Evolutionary conservation across 2,329 filamentous ascomycete genomes (phyloP), one percentile per base, ranked within the genome.

Genomic region (Aspergillus sp.): DNA sequence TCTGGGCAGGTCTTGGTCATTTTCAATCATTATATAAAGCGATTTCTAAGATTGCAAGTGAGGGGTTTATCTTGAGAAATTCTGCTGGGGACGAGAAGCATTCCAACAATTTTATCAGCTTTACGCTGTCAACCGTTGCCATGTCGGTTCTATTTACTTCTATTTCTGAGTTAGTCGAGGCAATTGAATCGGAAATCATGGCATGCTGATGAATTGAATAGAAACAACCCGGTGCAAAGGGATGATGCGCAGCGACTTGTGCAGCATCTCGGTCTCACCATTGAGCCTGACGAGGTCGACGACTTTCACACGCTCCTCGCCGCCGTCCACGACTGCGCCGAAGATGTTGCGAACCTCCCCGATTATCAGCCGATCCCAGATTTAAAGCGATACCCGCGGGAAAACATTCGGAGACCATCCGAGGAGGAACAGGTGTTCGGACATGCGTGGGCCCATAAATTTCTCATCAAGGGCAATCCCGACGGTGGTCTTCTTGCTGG

Each of bases 401-500:
- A 71, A 37, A 60, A 73, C 39, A 42, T 78, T 1, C 67, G 59
- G n/a, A 62, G 65, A 6, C 69, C 74, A 19, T 41, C 39, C 0
- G 45, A 51, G 11, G 59, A 63, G 28, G 73, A 72, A 34, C 71
- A 78, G 42, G 67, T 61, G 4, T 68, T 70, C 11, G 75, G 74
- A 0, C 62, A 71, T 47, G 75, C 74, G 0, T 78, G 75, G 75
- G 74, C 74, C 1, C 73, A 77, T 51, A 71, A 65, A 33, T 76
- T 76, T 37, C 58, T 68, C 4, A 76, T 78, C 35, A 59, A 59
- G 36, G 71, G 59, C 27, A 61, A 58, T 26, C 32, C 51, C 2
- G 35, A 49, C 27, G 58, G 48, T 10, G 56, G 54, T 3, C 29
- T 41, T 4, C 44, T 75, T n/a, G 61, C 49, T 40, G 72, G 69